Base-by-base conservation (phyloP, 192 early-diverging fungal species). In the Pilobolus umbonatus region DNA sequence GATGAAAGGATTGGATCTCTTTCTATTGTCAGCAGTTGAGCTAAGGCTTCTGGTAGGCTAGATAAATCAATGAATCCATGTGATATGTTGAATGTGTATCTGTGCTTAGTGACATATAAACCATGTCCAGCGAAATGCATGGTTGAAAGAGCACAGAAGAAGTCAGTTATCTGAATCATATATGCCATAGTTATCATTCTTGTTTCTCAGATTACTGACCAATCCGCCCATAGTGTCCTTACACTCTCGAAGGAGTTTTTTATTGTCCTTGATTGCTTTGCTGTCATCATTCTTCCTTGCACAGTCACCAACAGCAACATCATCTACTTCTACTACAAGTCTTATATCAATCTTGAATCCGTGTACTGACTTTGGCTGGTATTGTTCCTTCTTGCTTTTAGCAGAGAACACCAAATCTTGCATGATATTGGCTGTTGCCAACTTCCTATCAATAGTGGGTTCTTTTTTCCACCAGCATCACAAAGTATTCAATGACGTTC, bases 111-210 rank as follows among this genome's bases (percentile, higher is more conserved):
- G 24, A 45, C 21, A 22, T 45, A 45, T 45, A 45, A 22, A 45
- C 43, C 43, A 22, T 11, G 19, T 45, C 7, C 43, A 22, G 43
- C 43, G 21, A 45, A 22, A 45, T 45, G 43, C 21, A 45, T 45
- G 15, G 43, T 45, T 24, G 50, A 50, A 19, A 50, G 48, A 22
- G 25, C 48, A 50, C 48, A 50, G 28, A 29, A 50, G 48, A 29
- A 50, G 29, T 32, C 50, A 52, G 50, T 52, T 52, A 52, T 49
- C 30, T 49, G 21, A 49, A 28, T 49, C 47, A 49, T 49, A 28
- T 49, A 49, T 7, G 21, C 25, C 47, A 49, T 49, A 28, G 15
- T 49, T 28, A 49, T 49, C 47, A 49, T 49, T 49, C 15, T 22
- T 25, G 47, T 28, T 49, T 49, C 30, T 24, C 47, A 49, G 47